Evolutionary conservation across 768 basidiomycete species (phyloP), one percentile per base, ranked within the genome.

Genomic region (Cantharellus cinnabarinus): DNA sequence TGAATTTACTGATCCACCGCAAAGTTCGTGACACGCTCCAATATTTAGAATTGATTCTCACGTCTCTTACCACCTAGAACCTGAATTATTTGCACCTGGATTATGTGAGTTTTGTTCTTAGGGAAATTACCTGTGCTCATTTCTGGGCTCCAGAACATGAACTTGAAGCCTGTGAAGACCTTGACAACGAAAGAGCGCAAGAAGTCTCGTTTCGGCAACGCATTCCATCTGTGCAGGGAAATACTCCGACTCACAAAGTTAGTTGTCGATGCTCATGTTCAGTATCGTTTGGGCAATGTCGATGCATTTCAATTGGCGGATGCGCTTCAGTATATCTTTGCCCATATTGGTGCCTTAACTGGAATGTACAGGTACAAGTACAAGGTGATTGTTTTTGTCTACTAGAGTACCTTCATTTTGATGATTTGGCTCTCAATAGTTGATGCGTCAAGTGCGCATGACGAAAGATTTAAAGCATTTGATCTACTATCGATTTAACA

Each of bases 361-460:
- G 95, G 95, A 65, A 99, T 99, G 95, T 99, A 99, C 73, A 57
- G 56, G 15, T 98, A 97, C 76, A 97, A 98, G 76, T 99, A 99
- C 76, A 98, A 98, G 80, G 84, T 83, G 61, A 54, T 35, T 48
- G 29, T 10, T 48, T 48, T 29, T 29, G 20, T 29, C 20, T 29
- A 29, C 44, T 48, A 48, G 44, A 10, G 20, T 48, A 20, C 44
- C 14, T 48, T 48, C 14, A 10, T 10, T 20, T 48, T 10, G 14
- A 10, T 14, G 10, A 38, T 54, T 35, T 10, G 14, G 3, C 5
- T 35, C 4, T 50, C 42, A 61, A 41, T 64, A 86, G 89, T 77
- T 99, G 62, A 99, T 99, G 95, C 79, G 89, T 67, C 95, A 99
- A 81, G 91, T 99, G 42, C 85, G 95, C 63, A 94, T 94, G 91